phyloP scores from a whole-genome alignment of 2,329 filamentous ascomycete species.

The Apiospora arundinis region DNA sequence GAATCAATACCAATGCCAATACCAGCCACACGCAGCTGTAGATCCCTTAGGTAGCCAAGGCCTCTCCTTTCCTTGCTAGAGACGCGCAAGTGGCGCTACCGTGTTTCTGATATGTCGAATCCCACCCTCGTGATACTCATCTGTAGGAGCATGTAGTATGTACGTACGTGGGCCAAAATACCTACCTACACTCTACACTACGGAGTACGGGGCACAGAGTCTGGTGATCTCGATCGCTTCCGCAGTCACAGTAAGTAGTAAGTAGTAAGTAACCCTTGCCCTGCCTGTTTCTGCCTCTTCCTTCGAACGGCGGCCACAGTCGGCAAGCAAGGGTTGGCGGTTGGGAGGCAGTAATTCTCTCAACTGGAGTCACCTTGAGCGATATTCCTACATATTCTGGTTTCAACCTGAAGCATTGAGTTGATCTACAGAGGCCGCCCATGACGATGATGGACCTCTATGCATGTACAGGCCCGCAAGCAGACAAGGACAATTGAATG shows the following conservation, averaged over 20 bases:
- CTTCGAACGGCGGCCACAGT: neutral
- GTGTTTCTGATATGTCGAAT: conserved; percentile 15
- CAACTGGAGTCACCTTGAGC: neutral
- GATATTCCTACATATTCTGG: neutral
- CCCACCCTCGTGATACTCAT: conserved; percentile 14
- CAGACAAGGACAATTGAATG: neutral
- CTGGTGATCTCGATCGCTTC: conserved; percentile 5
- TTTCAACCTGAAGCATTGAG: neutral
- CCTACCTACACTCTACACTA: too few relatives aligned
- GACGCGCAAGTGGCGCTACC: conserved; percentile 8
- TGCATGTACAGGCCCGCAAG: neutral
- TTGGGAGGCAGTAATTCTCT: neutral
- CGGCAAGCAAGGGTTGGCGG: neutral
- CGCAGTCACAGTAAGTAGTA: too few relatives aligned
- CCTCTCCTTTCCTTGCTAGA: neutral
- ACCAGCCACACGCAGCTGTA: neutral
- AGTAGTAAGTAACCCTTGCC: neutral
- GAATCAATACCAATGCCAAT: too few relatives aligned
- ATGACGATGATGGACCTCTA: neutral
- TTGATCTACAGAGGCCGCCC: conserved; percentile 7
- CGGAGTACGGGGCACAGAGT: too few relatives aligned
- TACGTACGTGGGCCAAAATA: too few relatives aligned
- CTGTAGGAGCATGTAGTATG: too few relatives aligned
- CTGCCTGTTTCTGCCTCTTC: neutral
- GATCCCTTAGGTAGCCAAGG: conserved; percentile 9